Base-by-base conservation (phyloP, 2,329 filamentous ascomycete species). In the Cladophialophora psammophila region DNA sequence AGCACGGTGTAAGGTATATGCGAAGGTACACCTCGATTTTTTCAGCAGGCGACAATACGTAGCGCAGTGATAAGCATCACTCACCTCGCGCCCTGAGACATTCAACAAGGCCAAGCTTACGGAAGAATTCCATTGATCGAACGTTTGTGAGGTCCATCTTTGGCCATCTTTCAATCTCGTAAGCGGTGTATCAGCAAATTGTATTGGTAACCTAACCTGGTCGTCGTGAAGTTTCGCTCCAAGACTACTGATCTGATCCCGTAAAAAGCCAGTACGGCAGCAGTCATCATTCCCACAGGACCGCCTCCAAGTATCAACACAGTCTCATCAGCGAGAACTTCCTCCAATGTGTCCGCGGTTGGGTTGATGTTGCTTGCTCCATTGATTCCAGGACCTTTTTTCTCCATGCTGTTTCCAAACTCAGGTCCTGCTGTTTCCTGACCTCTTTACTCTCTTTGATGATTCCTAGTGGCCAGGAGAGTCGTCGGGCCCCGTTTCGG, bases 241-340 rank as follows among this genome's bases (percentile, higher is more conserved):
- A 72, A 57, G 0, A 78, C 64, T 3, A 74, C 55, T 26, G 64
- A 72, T 38, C 56, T 67, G 26, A 73, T 65, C 6, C 71, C 67
- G 35, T 63, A 60, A 13, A 38, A 52, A 13, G 58, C 52, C 15
- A 69, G 58, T 6, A 60, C 45, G 26, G 26, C n/a, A 2, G 81
- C 80, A 1, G 81, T 76, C 18, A 77, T 74, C 5, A 80, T 74
- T 48, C 82, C 81, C 0, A 80, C 79, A 12, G 82, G 82, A 2
- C 82, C 82, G 13, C 77, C 80, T 6, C 82, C 82, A 5, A 82
- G 75, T 48, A 84, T 80, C 7, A 84, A 74, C 32, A 84, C 78
- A 2, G 59, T 56, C 8, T 36, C 64, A 1, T 53, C 48, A 5
- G 48, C 48, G 18, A 53, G 48, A 3, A 53, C 48, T 10, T 53